Evolutionary conservation across 257 asterid genomes (phyloP).

Genomic region (Solanum pimpinellifolium): DNA sequence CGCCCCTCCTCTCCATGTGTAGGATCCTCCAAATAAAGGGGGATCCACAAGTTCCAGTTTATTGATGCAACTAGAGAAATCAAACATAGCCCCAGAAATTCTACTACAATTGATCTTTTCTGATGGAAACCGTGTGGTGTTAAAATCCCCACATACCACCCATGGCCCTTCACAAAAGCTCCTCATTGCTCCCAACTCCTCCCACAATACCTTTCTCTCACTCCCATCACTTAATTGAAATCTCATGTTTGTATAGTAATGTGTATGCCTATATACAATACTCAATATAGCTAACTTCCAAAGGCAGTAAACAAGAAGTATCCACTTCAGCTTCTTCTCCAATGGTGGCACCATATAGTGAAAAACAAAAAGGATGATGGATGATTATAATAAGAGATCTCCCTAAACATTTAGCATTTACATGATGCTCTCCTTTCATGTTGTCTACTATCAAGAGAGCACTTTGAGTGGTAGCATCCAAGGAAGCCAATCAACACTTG

Average conservation of each 20-base stretch:
- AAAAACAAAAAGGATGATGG: neutral
- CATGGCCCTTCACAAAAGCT: neutral
- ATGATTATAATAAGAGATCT: neutral
- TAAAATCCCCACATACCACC: neutral
- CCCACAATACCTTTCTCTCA: neutral
- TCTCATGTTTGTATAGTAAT: neutral
- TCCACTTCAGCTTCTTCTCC: neutral
- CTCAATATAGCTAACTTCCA: neutral
- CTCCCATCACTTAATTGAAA: neutral
- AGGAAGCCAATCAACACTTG: neutral
- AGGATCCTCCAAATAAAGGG: neutral
- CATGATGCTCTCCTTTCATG: neutral
- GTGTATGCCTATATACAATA: neutral
- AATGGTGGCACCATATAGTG: neutral
- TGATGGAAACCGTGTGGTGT: neutral
- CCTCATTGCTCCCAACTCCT: neutral
- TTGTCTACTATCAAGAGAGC: neutral
- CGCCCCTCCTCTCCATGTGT: neutral
- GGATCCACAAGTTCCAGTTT: neutral
- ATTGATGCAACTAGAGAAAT: neutral
- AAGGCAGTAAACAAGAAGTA: neutral
- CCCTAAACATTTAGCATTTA: neutral
- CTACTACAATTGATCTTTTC: neutral
- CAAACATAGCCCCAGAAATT: neutral
- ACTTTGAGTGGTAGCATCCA: neutral